Evolutionary conservation across 2,329 filamentous ascomycete species (phyloP), one percentile per base, ranked within the genome.

Genomic region (Neofusicoccum laricinum): DNA sequence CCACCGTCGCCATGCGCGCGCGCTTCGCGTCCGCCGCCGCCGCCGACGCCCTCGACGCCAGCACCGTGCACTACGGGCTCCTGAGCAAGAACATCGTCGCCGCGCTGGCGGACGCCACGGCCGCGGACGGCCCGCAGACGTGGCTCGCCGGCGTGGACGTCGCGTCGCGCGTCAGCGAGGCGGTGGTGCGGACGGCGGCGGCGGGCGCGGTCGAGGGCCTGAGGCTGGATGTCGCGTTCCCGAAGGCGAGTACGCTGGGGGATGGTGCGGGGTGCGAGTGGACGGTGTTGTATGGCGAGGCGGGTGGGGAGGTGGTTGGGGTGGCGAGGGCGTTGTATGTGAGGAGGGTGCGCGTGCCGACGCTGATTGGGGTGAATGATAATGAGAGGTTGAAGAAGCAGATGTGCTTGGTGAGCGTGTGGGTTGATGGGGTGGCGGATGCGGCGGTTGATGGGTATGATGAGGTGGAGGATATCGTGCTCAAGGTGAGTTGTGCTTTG

Each of bases 61-160:
- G 90, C 72, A 93, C 90, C 2, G 86, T 92, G 25, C 89, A 93
- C 77, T 93, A 93, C 71, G 90, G 90, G 1, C 82, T 79, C 10
- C 80, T 93, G 14, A 88, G 86, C 78, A 92, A 92, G 77, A 80
- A 81, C 0, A 80, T 93, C 14, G 77, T 89, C 1, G 41, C n/a
- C 40, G n/a, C 21, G 7, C 5, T 59, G 36, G 74, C 76, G 25
- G 71, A 88, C 30, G 49, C 17, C 3, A 17, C 11, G 4, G 46
- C 46, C 3, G 38, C 36, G 19, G 32, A 15, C 7, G 34, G 34
- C 38, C 32, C 55, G 15, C 43, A 49, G 12, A 59, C 64, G 2
- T 76, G 74, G 74, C 67, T 68, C 30, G 68, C 67, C 10, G 72
- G 72, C 1, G 66, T 65, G 36, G 69, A 70, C 2, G 62, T 78